Conservation (phyloP, 768 basidiomycete species). For the Lactarius hengduanensis region DNA sequence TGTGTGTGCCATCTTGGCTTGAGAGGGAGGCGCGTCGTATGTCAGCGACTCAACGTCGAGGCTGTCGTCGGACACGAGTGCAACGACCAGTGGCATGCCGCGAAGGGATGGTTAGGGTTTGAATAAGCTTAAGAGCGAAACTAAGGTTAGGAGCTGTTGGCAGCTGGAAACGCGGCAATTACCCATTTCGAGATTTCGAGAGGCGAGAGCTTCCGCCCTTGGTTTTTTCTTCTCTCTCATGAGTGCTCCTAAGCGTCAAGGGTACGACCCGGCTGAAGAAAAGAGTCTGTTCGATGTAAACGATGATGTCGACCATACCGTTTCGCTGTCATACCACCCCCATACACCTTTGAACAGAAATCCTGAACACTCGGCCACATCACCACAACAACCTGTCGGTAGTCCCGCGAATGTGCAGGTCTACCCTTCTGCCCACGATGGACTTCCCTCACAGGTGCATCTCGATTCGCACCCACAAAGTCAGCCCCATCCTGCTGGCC, state of each 20-base stretch:
- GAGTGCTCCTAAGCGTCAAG: constrained; percentile 10
- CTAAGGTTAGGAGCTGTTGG: constrained; percentile 17
- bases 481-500: neutral
- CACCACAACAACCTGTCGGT: neutral
- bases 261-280: constrained; percentile 1
- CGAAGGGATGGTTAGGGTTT: neutral
- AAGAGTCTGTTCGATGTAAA: constrained; percentile 7
- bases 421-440: constrained; percentile 3
- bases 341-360: constrained; percentile 14
- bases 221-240: constrained; percentile 12
- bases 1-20: neutral
- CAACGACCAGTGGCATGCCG: neutral
- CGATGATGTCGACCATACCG: constrained; percentile 18
- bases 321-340: constrained; percentile 20
- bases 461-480: constrained; percentile 2
- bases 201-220: neutral
- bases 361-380: constrained; percentile 10
- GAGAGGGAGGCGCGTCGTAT: neutral
- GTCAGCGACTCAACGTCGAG: neutral
- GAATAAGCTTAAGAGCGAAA: neutral
- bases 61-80: neutral
- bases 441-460: neutral
- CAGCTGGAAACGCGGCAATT: neutral
- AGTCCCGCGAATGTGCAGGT: constrained; percentile 2
- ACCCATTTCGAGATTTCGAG: neutral